A percentile compares a stretch with the other conserved stretches of the same genome.
Conservation (phyloP, 2,329 filamentous ascomycete species). For the Sordariomycetes sp. region DNA sequence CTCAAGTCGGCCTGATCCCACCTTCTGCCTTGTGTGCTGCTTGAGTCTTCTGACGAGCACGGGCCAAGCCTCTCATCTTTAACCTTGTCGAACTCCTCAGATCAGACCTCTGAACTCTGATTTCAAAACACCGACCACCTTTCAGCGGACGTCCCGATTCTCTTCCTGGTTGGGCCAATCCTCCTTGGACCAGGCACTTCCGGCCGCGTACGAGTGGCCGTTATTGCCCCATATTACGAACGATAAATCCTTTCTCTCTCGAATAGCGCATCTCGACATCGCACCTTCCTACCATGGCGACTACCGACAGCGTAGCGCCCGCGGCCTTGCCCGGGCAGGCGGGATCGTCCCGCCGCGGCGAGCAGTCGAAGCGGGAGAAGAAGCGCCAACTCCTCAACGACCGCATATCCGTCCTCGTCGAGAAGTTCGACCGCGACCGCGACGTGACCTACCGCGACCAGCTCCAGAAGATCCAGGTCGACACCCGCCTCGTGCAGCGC, state of each 20-base stretch:
- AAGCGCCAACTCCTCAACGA: conserved; percentile 75
- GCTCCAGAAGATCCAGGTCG: conserved; percentile 82
- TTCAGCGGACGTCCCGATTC: background rate
- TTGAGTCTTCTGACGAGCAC: background rate
- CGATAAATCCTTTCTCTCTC: background rate
- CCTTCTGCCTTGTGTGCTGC: background rate
- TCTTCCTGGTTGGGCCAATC: background rate
- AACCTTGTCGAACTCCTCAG: background rate
- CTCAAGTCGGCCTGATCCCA: background rate
- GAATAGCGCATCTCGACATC: background rate
- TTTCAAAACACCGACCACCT: background rate
- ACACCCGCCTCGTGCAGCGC: conserved; percentile 75
- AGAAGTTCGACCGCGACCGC: conserved; percentile 69
- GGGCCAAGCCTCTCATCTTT: background rate
- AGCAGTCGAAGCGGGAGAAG: conserved; percentile 78
- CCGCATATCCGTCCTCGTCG: conserved; percentile 63
- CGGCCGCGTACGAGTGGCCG: background rate
- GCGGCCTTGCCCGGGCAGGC: conserved; percentile 9
- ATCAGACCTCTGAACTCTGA: background rate
- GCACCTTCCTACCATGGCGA: background rate
- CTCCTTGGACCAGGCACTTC: background rate
- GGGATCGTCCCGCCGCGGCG: conserved; percentile 21
- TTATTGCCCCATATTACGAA: background rate
- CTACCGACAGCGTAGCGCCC: background rate
- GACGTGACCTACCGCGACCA: conserved; percentile 82